These are phyloP conservation scores for Chrysanthemum makinoi DNA, from an alignment of 129 eudicot species.

Conservation along the genomic window DNA sequence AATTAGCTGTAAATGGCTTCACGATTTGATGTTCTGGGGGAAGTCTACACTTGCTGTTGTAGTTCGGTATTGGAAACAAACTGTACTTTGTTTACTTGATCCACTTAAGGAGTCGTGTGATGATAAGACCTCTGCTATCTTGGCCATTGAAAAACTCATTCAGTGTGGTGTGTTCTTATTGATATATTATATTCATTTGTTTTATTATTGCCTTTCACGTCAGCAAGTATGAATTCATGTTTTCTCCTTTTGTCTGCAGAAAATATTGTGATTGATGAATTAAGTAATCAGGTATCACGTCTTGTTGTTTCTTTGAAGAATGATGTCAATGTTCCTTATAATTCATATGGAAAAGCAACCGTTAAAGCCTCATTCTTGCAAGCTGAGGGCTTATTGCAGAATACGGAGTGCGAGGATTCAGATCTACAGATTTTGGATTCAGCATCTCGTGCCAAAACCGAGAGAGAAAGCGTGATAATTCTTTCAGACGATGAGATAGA, in stretches of 20 bases:
- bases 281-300: slow-evolving; percentile 53
- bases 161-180: slow-evolving; percentile 52
- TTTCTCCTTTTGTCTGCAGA: slow-evolving; percentile 48
- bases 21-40: slow-evolving; percentile 87
- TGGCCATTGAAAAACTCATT: slow-evolving; percentile 53
- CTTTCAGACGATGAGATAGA: slow-evolving; percentile 87
- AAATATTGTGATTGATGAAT: slow-evolving; percentile 46
- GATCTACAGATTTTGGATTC: slow-evolving; percentile 34
- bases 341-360: slow-evolving; percentile 27
- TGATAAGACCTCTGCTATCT: slow-evolving; percentile 42
- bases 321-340: slow-evolving; percentile 28
- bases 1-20: slow-evolving; percentile 59
- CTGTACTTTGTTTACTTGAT: slow-evolving; percentile 58
- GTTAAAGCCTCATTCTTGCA: slow-evolving; percentile 23
- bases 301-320: slow-evolving; percentile 60
- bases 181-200: neutral
- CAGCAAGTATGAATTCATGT: slow-evolving; percentile 11
- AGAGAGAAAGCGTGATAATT: slow-evolving; percentile 43
- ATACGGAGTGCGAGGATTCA: slow-evolving; percentile 31
- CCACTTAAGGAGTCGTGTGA: slow-evolving; percentile 50
- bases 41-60: slow-evolving; percentile 72
- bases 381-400: slow-evolving; percentile 25
- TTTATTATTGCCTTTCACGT: slow-evolving; percentile 1
- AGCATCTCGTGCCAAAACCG: slow-evolving; percentile 24
- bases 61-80: slow-evolving; percentile 86